Conservation (phyloP, 2,329 filamentous ascomycete species). For the Aphanoascus verrucosus region DNA sequence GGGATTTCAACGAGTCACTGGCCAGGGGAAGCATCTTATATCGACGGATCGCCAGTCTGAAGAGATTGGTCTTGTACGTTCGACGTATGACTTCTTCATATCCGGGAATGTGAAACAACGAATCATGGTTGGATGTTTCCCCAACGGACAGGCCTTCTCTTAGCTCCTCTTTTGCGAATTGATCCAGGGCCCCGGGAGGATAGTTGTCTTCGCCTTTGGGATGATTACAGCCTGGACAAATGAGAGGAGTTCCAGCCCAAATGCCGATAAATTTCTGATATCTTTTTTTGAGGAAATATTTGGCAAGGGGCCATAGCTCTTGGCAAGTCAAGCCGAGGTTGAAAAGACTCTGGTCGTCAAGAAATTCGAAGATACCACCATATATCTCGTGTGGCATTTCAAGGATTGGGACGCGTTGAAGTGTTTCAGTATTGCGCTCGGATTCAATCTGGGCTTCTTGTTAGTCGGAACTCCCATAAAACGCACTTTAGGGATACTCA, state of each 20-base stretch:
- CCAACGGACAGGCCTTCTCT: conserved; percentile 3
- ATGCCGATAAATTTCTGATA: background rate
- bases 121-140: background rate
- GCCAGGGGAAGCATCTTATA: conserved; percentile 2
- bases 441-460: background rate
- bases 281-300: conserved; percentile 4
- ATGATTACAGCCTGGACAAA: conserved; percentile 7
- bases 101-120: conserved; percentile 3
- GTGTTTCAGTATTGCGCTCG: background rate
- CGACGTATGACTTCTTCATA: conserved; percentile 2
- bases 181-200: conserved; percentile 1
- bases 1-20: background rate
- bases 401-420: background rate
- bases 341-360: conserved; percentile 3
- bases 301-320: conserved; percentile 6
- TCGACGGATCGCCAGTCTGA: conserved; percentile 6
- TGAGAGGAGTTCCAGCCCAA: conserved; percentile 6
- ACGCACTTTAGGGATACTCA: background rate
- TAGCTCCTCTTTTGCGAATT: conserved; percentile 1
- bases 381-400: conserved; percentile 8
- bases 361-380: conserved; percentile 1
- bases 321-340: conserved; percentile 8
- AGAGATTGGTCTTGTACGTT: conserved; percentile 10
- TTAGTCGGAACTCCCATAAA: background rate
- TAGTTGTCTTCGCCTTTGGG: conserved; percentile 3